Base-by-base conservation (phyloP, 1,284 basidiomycete species). In the Leccinum griseonigrum region DNA sequence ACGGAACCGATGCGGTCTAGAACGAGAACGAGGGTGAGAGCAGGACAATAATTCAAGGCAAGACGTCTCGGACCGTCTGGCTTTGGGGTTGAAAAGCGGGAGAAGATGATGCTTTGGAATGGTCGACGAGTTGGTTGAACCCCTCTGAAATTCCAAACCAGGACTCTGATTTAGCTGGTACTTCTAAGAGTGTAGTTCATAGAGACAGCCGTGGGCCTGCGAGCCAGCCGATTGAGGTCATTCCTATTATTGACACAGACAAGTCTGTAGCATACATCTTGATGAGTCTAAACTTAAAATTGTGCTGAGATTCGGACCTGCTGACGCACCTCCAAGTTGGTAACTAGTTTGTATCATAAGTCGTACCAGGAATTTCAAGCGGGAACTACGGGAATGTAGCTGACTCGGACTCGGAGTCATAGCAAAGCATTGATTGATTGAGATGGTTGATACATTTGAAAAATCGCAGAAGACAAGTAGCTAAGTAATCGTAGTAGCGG, bases 161-260 rank as follows among this genome's bases (percentile, higher is more conserved):
- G 1, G 92, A 92, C 71, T 96, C 92, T 67, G 85, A 90, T 65
- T 92, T 8, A 31, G 87, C 70, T 95, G 92, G 76, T 99, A 99
- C 29, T 31, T 31, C 22, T 26, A 26, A 26, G 22, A 8, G 70
- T 93, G 89, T 56, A 99, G 78, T 76, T 98, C 97, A 75, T 97
- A 98, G 51, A 98, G 77, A 71, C 90, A 89, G 22, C 94, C 94
- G 75, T 97, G 29, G 29, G 29, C 95, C 69, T 89, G 86, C 91
- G 59, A 85, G 22, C 22, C 22, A 26, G 22, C 22, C 81, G 57
- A 98, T 88, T 56, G 90, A 89, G 16, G 85, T 82, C 91, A 99
- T 94, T 68, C 90, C 87, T 57, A 95, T 84, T 43, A 90, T 91
- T 51, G 86, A 76, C 43, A 93, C 81, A 13, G 85, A 83, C 31